Conservation (phyloP, 345 rosid species). For the Excoecaria agallocha region DNA sequence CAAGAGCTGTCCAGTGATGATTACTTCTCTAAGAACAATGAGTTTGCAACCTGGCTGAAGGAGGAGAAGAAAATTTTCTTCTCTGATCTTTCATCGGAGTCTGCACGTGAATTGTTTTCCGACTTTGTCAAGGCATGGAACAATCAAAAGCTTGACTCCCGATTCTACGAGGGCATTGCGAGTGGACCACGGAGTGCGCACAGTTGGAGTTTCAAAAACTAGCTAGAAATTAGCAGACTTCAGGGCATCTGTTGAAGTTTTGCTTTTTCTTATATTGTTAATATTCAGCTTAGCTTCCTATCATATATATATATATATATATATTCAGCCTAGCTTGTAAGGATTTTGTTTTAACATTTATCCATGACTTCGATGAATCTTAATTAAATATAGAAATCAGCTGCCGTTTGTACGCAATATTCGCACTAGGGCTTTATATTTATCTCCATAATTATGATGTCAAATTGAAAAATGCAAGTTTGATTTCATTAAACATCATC, state of each 20-base stretch:
- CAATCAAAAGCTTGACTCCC: conserved; percentile 61
- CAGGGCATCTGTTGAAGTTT: neutral
- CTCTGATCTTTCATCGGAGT: conserved; percentile 76
- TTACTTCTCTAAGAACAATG: conserved; percentile 85
- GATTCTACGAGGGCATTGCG: conserved; percentile 76
- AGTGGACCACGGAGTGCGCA: conserved; percentile 78
- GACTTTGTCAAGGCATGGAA: conserved; percentile 80
- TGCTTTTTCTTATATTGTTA: conserved; percentile 6
- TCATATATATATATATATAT: too few species aligned
- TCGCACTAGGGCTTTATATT: too few species aligned
- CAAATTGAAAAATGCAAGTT: too few species aligned
- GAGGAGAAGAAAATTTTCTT: conserved; percentile 74
- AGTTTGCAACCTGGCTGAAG: conserved; percentile 87
- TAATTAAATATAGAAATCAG: too few species aligned
- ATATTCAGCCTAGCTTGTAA: neutral
- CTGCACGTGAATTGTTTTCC: conserved; percentile 59
- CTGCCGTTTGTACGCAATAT: too few species aligned
- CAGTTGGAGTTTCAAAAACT: conserved; percentile 64
- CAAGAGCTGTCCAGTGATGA: conserved; percentile 71
- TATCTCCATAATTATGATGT: too few species aligned
- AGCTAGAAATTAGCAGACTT: conserved; percentile 8
- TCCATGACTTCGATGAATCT: too few species aligned
- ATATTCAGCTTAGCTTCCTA: neutral
- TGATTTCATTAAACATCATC: too few species aligned
- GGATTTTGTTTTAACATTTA: neutral